Evolutionary conservation across 108 stramenopile species (phyloP).

Genomic region (Stephanodiscus minutulus): DNA sequence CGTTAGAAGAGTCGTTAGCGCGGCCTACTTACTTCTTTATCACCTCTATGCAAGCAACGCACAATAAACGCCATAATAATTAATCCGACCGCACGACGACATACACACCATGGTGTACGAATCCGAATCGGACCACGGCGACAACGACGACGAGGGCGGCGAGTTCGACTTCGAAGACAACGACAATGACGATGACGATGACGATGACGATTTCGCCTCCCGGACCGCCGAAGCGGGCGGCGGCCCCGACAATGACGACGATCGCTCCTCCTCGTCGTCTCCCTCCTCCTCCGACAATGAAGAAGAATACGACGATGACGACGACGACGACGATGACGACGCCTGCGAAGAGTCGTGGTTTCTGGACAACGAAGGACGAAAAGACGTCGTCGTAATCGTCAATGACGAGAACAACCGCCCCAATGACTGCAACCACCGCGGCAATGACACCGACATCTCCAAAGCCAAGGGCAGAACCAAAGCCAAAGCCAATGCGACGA

Average conservation of each 20-base stretch:
- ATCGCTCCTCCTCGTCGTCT: slow-evolving; percentile 1
- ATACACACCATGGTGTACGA: too few species aligned
- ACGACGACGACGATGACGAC: not conserved
- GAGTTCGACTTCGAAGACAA: not conserved
- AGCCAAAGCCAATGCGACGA: too few species aligned
- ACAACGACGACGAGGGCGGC: not conserved
- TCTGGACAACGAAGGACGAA: slow-evolving; percentile 33
- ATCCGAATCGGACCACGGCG: slow-evolving; percentile 13
- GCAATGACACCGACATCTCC: slow-evolving; percentile 44
- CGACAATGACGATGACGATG: slow-evolving; percentile 28
- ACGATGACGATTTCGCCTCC: too few species aligned
- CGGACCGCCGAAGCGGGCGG: slow-evolving; percentile 15
- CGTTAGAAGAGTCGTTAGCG: too few species aligned
- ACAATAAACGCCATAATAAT: too few species aligned
- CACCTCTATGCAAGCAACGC: too few species aligned
- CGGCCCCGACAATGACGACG: slow-evolving; percentile 39
- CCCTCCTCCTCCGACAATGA: not conserved
- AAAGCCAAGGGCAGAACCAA: too few species aligned
- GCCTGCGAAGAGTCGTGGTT: not conserved
- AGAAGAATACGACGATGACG: slow-evolving; percentile 28
- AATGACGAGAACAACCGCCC: slow-evolving; percentile 56
- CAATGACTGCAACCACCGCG: slow-evolving; percentile 77
- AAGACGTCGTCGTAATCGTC: slow-evolving; percentile 48
- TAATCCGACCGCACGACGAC: too few species aligned
- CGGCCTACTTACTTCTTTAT: too few species aligned